phyloP scores from a whole-genome alignment of 2,329 filamentous ascomycete species.

The Acephala macrosclerotiorum region DNA sequence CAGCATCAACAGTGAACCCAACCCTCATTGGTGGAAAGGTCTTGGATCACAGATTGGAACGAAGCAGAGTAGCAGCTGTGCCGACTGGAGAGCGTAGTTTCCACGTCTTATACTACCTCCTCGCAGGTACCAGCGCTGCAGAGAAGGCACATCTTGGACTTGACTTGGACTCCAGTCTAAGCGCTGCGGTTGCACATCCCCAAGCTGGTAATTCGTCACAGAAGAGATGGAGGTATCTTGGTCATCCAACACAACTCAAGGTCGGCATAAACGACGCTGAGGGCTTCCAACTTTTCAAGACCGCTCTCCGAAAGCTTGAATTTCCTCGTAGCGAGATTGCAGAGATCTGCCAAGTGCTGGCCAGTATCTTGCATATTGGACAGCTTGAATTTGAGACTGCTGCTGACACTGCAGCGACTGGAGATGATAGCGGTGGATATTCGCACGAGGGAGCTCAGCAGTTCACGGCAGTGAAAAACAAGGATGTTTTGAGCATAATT shows the following conservation, averaged over 20 bases:
- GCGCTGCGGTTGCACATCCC: slow-evolving; percentile 46
- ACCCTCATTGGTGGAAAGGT: slow-evolving; percentile 93
- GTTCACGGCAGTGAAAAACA: slow-evolving; percentile 90
- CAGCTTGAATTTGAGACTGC: slow-evolving; percentile 92
- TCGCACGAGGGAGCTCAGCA: slow-evolving; percentile 92
- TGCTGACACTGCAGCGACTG: slow-evolving; percentile 78
- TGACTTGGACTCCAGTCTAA: slow-evolving; percentile 53
- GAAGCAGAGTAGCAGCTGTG: slow-evolving; percentile 88
- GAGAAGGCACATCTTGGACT: slow-evolving; percentile 88
- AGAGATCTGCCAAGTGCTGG: slow-evolving; percentile 94
- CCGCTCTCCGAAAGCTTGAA: slow-evolving; percentile 89
- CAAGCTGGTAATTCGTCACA: slow-evolving; percentile 54
- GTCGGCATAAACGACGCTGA: slow-evolving; percentile 96
- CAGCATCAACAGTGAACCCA: slow-evolving; percentile 81
- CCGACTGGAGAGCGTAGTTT: slow-evolving; percentile 97
- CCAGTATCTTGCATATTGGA: slow-evolving; percentile 94
- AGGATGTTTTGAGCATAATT: slow-evolving; percentile 83
- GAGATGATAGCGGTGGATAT: slow-evolving; percentile 94
- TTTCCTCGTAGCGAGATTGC: slow-evolving; percentile 94
- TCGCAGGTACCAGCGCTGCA: slow-evolving; percentile 88
- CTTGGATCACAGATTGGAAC: slow-evolving; percentile 89
- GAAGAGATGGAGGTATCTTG: slow-evolving; percentile 94
- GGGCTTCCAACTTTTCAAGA: slow-evolving; percentile 98
- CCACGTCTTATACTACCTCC: slow-evolving; percentile 92
- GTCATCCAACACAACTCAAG: slow-evolving; percentile 95